Conservation (phyloP, 2,329 filamentous ascomycete genomes). For the Xylaria multiplex region DNA sequence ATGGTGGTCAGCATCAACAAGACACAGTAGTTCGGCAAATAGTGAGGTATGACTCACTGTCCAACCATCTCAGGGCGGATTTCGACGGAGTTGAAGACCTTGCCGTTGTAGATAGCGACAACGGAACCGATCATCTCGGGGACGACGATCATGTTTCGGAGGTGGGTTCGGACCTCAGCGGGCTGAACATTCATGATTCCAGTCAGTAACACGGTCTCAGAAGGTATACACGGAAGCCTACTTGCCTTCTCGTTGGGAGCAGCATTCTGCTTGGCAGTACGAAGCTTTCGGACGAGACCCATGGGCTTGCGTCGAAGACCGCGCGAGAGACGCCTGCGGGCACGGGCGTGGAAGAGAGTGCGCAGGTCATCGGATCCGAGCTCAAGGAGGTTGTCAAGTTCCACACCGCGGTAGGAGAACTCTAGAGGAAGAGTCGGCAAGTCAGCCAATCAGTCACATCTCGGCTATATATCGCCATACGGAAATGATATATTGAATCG, state of each 20-base stretch:
- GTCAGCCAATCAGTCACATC: slow-evolving; percentile 57
- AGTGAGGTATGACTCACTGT: slow-evolving; percentile 70
- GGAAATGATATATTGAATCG: neutral
- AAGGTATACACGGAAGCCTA: neutral
- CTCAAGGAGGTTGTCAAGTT: slow-evolving; percentile 99
- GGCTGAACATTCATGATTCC: slow-evolving; percentile 15
- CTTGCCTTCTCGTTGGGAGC: slow-evolving; percentile 84
- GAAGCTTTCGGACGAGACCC: slow-evolving; percentile 99
- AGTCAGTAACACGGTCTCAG: slow-evolving; percentile 19
- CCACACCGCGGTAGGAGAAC: slow-evolving; percentile 99
- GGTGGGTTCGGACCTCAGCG: slow-evolving; percentile 70
- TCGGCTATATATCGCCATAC: slow-evolving; percentile 57
- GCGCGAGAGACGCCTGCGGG: slow-evolving; percentile 98
- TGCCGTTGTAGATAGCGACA: slow-evolving; percentile 99
- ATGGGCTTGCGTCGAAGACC: slow-evolving; percentile 99
- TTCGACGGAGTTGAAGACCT: slow-evolving; percentile 99
- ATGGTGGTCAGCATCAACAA: slow-evolving; percentile 16
- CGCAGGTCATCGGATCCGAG: slow-evolving; percentile 98
- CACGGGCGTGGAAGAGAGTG: slow-evolving; percentile 98
- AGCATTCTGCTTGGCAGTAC: slow-evolving; percentile 98
- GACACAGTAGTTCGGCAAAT: neutral
- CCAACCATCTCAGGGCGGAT: slow-evolving; percentile 99
- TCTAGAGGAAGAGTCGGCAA: slow-evolving; percentile 77
- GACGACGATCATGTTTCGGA: slow-evolving; percentile 99
- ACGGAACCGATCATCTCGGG: slow-evolving; percentile 99